Evolutionary conservation across 805 yeast genomes (phyloP), one percentile per base, ranked within the genome.

Genomic region (Sugiyamaella boreocaroliniensis): DNA sequence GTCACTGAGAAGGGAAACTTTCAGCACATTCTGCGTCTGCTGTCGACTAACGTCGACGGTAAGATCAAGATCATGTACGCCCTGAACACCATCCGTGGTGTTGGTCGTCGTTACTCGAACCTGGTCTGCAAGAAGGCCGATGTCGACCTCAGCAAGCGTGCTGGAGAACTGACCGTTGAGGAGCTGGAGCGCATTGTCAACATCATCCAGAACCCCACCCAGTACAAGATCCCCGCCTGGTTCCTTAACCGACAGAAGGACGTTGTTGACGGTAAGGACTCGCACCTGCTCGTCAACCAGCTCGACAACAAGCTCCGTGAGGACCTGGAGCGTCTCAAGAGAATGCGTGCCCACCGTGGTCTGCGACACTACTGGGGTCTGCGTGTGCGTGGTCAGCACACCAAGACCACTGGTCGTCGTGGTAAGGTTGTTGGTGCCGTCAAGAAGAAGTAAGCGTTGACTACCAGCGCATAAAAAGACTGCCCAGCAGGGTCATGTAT

Each of bases 1-100:
- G 93, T 93, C 78, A 93, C 88, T 81, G 99, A 93, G 82, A 85
- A 88, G 81, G 96, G 96, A 78, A 87, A 93, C 77, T 93, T 95
- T 95, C 99, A 95, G 83, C 99, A 93, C 95, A 93, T 93, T 82
- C 87, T 93, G 82, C 99, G 96, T 92, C 88, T 93, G 83, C 89
- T 93, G 81, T 93, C 95, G 89, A 93, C 99, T 81, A 93, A 93
- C 90, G 97, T 93, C 77, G 99, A 93, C 80, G 99, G 99, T 86
- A 90, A 95, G 89, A 92, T 92, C 85, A 93, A 93, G 86, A 85
- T 93, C 79, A 95, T 93, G 93, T 95, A 90, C 88, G 99, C 99
- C 77, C 83, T 93, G 81, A 90, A 99, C 84, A 86, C 90, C 80
- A 95, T 93, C 77, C 88, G 97, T 83, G 99, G 99, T 90, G 98